Conservation (phyloP, 2,329 filamentous ascomycete genomes). For the Hirsutella rhossiliensis region DNA sequence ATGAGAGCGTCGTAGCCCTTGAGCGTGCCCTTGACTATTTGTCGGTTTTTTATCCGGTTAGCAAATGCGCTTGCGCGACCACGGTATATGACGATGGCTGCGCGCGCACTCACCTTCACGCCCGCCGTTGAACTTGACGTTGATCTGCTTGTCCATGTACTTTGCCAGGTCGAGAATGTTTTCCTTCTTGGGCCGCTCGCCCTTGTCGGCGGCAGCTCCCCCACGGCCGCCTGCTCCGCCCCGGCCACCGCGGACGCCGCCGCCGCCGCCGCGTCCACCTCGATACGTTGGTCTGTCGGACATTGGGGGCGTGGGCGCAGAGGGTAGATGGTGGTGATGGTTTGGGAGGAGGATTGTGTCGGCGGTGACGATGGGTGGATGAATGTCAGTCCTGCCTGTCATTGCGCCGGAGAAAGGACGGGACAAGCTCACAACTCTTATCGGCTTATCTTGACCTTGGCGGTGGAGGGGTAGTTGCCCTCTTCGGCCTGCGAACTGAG, state of each 20-base stretch:
- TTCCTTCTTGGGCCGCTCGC: constrained; percentile 89
- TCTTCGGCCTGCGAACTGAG: too few species aligned
- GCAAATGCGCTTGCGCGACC: too few species aligned
- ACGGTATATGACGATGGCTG: too few species aligned
- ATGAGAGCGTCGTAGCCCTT: constrained; percentile 97
- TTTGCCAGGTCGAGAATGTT: constrained; percentile 92
- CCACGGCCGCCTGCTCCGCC: constrained; percentile 35
- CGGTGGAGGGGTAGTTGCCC: too few species aligned
- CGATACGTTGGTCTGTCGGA: constrained; percentile 37
- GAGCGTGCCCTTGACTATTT: constrained; percentile 46
- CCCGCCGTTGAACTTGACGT: constrained; percentile 93
- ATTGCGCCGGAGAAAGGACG: too few species aligned
- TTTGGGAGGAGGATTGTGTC: too few species aligned
- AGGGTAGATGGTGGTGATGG: too few species aligned
- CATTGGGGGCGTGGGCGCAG: constrained; percentile 18
- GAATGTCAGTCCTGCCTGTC: too few species aligned
- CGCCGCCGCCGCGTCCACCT: constrained; percentile 27
- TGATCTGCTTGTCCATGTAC: constrained; percentile 95
- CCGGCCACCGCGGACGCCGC: constrained; percentile 28
- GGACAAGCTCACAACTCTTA: too few species aligned
- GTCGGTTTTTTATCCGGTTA: neutral
- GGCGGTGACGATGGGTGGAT: too few species aligned
- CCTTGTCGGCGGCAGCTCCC: constrained; percentile 28
- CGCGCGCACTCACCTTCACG: constrained; percentile 58
- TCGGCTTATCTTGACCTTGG: too few species aligned